Conservation (phyloP, 371 early-diverging fungal species). For the Rhizopus stolonifer region DNA sequence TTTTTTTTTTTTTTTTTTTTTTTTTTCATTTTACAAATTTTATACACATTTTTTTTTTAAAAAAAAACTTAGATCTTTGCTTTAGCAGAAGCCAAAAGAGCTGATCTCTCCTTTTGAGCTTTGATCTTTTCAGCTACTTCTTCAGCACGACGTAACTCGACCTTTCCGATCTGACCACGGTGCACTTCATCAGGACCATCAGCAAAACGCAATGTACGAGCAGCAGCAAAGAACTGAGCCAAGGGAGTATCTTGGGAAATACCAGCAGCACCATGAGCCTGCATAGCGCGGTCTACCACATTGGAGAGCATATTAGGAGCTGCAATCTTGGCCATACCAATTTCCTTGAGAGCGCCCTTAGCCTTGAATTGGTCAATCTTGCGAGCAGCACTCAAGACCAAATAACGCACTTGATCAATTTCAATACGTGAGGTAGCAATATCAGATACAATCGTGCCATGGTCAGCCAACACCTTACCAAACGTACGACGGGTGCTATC, state of each 20-base stretch:
- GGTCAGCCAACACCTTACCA: slow-evolving; percentile 78
- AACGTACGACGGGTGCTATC: slow-evolving; percentile 82
- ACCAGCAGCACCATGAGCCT: slow-evolving; percentile 91
- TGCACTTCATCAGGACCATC: slow-evolving; percentile 69
- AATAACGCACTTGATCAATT: slow-evolving; percentile 85
- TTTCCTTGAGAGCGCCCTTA: slow-evolving; percentile 88
- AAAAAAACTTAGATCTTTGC: slow-evolving; percentile 19
- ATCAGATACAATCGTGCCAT: slow-evolving; percentile 77
- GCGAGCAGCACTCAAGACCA: slow-evolving; percentile 89
- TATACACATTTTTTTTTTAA: not conserved
- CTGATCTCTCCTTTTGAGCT: slow-evolving; percentile 36
- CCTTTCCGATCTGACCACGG: slow-evolving; percentile 42
- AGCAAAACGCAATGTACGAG: slow-evolving; percentile 88
- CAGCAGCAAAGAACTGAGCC: slow-evolving; percentile 80
- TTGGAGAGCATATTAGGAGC: slow-evolving; percentile 77
- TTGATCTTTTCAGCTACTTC: slow-evolving; percentile 33
- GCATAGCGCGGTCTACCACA: slow-evolving; percentile 88
- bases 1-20: not conserved
- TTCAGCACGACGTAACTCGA: slow-evolving; percentile 47
- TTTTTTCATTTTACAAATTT: not conserved
- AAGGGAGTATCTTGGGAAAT: slow-evolving; percentile 85
- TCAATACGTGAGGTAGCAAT: slow-evolving; percentile 87
- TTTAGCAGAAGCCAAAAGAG: slow-evolving; percentile 16
- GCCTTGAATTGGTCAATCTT: slow-evolving; percentile 86
- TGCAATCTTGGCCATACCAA: slow-evolving; percentile 89